These are phyloP conservation scores for Phytophthora citrophthora DNA, from an alignment of 352 stramenopile genomes.

Conservation along the genomic window DNA sequence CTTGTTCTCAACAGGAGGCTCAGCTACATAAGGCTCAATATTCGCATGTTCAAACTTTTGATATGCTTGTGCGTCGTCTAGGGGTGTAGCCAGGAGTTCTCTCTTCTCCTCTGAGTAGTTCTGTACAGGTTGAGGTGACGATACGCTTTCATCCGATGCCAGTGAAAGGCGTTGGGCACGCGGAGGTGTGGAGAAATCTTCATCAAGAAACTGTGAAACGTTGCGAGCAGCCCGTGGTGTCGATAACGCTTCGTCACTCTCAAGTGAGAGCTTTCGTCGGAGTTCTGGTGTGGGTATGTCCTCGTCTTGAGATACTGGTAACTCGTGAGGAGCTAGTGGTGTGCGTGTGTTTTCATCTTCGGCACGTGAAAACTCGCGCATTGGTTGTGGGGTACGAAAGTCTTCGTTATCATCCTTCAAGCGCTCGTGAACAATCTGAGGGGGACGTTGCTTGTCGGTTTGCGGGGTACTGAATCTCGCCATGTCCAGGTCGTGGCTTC, in stretches of 20 bases:
- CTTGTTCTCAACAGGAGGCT: not conserved
- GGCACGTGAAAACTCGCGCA: not conserved
- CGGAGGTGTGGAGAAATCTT: slow-evolving; percentile 1
- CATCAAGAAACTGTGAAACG: slow-evolving; percentile 1
- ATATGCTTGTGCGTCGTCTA: not conserved
- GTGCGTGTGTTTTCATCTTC: slow-evolving; percentile 1
- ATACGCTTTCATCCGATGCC: slow-evolving; percentile 3
- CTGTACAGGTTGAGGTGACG: not conserved
- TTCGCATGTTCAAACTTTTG: not conserved
- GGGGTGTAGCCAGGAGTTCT: not conserved
- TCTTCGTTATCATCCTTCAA: slow-evolving; percentile 1
- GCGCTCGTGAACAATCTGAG: slow-evolving; percentile 1
- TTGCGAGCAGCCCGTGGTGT: slow-evolving; percentile 3
- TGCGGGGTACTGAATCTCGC: slow-evolving; percentile 9
- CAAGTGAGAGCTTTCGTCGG: not conserved
- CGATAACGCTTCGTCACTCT: slow-evolving; percentile 8
- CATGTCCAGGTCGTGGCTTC: slow-evolving; percentile 1
- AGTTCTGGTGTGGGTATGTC: not conserved
- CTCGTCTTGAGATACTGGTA: slow-evolving; percentile 1
- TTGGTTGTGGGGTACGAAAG: slow-evolving; percentile 3
- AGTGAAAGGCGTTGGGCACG: not conserved
- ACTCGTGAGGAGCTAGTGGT: not conserved
- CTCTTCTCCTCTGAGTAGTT: not conserved
- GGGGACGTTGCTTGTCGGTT: not conserved
- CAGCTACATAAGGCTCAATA: not conserved